Percentiles rank a stretch among this genome's conserved stretches.
Evolutionary conservation across 2,329 filamentous ascomycete genomes (phyloP).

Genomic region (Penicillium vulpinum): DNA sequence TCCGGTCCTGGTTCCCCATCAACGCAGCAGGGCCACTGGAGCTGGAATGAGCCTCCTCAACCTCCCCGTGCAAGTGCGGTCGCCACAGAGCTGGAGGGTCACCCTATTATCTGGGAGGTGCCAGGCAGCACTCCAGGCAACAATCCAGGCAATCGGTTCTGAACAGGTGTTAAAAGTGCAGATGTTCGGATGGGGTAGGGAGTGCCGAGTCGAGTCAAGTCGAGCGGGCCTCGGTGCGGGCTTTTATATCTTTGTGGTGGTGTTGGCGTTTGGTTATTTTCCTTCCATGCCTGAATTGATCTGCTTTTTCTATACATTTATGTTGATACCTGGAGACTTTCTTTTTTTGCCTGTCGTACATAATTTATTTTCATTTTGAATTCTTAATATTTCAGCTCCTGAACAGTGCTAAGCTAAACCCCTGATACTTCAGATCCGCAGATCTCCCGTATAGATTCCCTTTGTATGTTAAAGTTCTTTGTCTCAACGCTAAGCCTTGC

Average conservation of each 20-base stretch:
- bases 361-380: neutral
- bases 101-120: constrained; percentile 3
- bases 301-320: neutral
- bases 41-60: constrained; percentile 16
- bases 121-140: constrained; percentile 1
- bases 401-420: neutral
- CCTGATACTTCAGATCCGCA: neutral
- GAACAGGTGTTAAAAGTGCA: neutral
- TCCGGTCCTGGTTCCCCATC: constrained; percentile 4
- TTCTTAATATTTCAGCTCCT: neutral
- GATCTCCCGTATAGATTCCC: neutral
- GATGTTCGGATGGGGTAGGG: neutral
- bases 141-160: neutral
- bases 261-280: neutral
- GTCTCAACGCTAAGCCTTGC: too few relatives aligned
- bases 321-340: neutral
- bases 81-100: constrained; percentile 23
- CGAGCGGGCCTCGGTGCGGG: neutral
- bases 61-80: neutral
- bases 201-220: neutral
- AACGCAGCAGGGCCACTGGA: constrained; percentile 14
- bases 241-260: neutral
- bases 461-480: neutral
- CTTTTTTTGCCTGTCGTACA: neutral
- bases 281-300: neutral